A percentile compares a stretch with the other conserved stretches of the same genome.
Conservation (phyloP, 2,329 filamentous ascomycete species). For the Botryosphaeria dothidea region DNA sequence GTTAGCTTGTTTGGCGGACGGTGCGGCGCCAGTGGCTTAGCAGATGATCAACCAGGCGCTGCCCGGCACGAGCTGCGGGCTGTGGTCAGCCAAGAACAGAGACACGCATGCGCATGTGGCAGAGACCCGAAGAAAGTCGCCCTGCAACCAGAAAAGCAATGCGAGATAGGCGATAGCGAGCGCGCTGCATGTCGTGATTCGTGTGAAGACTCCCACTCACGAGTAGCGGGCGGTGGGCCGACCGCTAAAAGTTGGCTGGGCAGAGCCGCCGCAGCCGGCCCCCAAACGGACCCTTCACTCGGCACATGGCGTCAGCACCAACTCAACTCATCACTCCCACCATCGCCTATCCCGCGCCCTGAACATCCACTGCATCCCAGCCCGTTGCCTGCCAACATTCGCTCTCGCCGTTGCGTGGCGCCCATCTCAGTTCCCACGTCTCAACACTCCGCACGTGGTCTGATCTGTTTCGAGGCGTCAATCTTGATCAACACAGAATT, state of each 20-base stretch:
- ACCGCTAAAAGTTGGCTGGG: not conserved
- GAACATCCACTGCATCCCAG: too few relatives aligned
- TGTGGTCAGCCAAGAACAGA: not conserved
- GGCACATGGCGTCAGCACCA: too few relatives aligned
- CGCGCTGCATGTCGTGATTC: not conserved
- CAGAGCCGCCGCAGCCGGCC: too few relatives aligned
- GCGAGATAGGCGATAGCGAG: not conserved
- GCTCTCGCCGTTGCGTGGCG: too few relatives aligned
- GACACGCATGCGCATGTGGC: not conserved
- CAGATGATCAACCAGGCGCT: not conserved
- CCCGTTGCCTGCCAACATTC: too few relatives aligned
- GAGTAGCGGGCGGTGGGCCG: not conserved
- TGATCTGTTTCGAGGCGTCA: too few relatives aligned
- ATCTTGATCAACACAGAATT: too few relatives aligned
- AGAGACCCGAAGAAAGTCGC: not conserved
- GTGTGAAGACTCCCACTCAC: not conserved
- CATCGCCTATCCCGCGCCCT: too few relatives aligned
- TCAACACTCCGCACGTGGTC: too few relatives aligned
- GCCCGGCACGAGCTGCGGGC: not conserved
- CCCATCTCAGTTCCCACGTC: too few relatives aligned
- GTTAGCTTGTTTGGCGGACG: not conserved
- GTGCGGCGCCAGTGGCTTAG: constrained; percentile 7
- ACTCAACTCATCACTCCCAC: too few relatives aligned
- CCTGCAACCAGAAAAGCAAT: not conserved
- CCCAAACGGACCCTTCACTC: too few relatives aligned